A percentile compares a stretch with the other conserved stretches of the same genome.
Evolutionary conservation across 192 early-diverging fungal species (phyloP).

Genomic region (Podila horticola): DNA sequence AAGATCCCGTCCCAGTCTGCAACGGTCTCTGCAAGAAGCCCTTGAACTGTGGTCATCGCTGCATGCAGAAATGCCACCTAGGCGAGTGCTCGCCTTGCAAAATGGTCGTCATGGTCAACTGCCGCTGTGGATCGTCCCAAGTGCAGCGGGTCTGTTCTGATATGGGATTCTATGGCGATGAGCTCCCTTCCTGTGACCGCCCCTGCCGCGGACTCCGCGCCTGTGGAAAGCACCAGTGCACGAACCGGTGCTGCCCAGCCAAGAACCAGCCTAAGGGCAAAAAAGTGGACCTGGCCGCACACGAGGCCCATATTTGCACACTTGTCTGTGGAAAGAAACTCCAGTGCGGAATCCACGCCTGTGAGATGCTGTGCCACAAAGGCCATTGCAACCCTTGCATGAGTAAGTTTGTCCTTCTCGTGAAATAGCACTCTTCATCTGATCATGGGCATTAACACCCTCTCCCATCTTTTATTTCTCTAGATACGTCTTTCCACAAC

Average conservation of each 20-base stretch:
- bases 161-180: conserved; percentile 53
- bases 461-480: background rate
- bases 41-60: conserved; percentile 71
- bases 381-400: conserved; percentile 81
- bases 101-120: conserved; percentile 58
- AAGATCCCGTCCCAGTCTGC: conserved; percentile 70
- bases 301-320: conserved; percentile 70
- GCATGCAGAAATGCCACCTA: conserved; percentile 66
- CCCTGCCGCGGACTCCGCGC: conserved; percentile 68
- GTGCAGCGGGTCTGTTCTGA: conserved; percentile 59
- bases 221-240: conserved; percentile 82
- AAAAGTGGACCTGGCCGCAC: conserved; percentile 41
- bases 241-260: conserved; percentile 70
- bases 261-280: conserved; percentile 43
- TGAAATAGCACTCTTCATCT: background rate
- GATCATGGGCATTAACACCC: background rate
- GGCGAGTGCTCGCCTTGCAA: conserved; percentile 74
- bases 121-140: conserved; percentile 69
- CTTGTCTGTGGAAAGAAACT: conserved; percentile 78
- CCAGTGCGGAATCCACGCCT: conserved; percentile 84
- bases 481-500: conserved; percentile 83
- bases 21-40: conserved; percentile 65
- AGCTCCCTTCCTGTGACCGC: conserved; percentile 67
- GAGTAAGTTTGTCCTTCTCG: conserved; percentile 30
- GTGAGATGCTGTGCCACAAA: conserved; percentile 81